phyloP scores from a whole-genome alignment of 2,329 filamentous ascomycete genomes.

The Aspergillus latus region DNA sequence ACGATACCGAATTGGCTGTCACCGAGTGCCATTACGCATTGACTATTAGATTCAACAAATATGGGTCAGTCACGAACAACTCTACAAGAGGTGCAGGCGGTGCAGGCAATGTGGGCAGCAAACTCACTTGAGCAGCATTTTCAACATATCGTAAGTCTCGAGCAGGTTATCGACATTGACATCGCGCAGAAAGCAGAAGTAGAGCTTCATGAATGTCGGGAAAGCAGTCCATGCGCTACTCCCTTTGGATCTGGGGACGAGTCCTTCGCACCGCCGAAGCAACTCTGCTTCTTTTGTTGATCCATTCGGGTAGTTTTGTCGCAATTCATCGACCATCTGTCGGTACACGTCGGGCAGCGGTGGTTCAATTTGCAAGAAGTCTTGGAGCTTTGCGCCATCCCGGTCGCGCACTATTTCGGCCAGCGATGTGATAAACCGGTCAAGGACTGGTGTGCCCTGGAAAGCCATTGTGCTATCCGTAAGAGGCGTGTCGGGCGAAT shows the following conservation, averaged over 20 bases:
- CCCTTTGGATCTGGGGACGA: constrained; percentile 64
- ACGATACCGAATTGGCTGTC: constrained; percentile 77
- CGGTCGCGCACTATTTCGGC: constrained; percentile 61
- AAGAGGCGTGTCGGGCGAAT: constrained; percentile 1
- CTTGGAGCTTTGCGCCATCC: constrained; percentile 65
- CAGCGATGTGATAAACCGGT: constrained; percentile 68
- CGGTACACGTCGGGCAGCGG: constrained; percentile 66
- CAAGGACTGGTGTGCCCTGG: constrained; percentile 59
- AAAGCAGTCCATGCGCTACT: constrained; percentile 74
- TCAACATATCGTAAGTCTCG: constrained; percentile 72
- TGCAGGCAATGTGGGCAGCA: not conserved
- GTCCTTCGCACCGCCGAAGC: constrained; percentile 58
- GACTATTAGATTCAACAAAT: constrained; percentile 49
- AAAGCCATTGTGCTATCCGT: constrained; percentile 22
- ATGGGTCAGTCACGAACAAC: not conserved
- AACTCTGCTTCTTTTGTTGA: constrained; percentile 56
- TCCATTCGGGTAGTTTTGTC: constrained; percentile 54
- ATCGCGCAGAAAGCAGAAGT: constrained; percentile 77
- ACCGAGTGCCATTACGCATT: constrained; percentile 77
- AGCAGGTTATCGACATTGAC: constrained; percentile 74
- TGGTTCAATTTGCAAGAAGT: constrained; percentile 74
- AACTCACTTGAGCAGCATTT: constrained; percentile 70
- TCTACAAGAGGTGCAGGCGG: not conserved
- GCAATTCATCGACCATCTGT: constrained; percentile 67
- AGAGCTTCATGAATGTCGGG: constrained; percentile 75